Percentiles rank a stretch among this genome's conserved stretches.
phyloP scores from a whole-genome alignment of 1,284 basidiomycete species.

The Termitomyces sp. region DNA sequence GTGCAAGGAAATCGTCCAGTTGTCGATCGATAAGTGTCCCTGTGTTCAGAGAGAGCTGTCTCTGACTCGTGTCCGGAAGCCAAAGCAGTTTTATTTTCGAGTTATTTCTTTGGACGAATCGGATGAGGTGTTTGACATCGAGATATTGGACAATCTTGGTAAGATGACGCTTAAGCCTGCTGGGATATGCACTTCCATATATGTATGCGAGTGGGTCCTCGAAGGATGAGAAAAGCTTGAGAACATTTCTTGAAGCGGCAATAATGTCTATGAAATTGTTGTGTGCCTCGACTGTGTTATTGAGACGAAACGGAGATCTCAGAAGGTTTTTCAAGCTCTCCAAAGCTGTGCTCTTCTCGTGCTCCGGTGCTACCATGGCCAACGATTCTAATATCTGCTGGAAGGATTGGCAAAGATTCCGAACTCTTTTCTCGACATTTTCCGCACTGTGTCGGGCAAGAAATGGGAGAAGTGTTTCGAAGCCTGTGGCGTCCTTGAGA shows the following conservation, averaged over 20 bases:
- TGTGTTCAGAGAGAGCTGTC: not conserved
- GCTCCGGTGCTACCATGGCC: not conserved
- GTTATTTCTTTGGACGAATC: not conserved
- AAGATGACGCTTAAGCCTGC: not conserved
- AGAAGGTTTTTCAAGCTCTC: not conserved
- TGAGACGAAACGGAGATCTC: not conserved
- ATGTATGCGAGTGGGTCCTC: not conserved
- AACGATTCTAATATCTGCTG: not conserved
- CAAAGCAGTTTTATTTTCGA: not conserved
- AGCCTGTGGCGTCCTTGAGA: not conserved
- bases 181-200: not conserved
- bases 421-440: not conserved
- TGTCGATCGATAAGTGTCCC: not conserved
- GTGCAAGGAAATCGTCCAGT: not conserved
- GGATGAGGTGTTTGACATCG: not conserved
- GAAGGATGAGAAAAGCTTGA: not conserved
- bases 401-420: not conserved
- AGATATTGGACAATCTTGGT: not conserved
- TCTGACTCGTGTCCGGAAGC: not conserved
- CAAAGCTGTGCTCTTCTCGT: not conserved
- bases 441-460: not conserved
- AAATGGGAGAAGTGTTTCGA: not conserved
- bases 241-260: not conserved
- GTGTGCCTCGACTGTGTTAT: not conserved
- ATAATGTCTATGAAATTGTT: not conserved